A percentile compares a stretch with the other conserved stretches of the same genome.
Evolutionary conservation across 1,284 basidiomycete genomes (phyloP).

Genomic region (Mycosarcoma maydis): DNA sequence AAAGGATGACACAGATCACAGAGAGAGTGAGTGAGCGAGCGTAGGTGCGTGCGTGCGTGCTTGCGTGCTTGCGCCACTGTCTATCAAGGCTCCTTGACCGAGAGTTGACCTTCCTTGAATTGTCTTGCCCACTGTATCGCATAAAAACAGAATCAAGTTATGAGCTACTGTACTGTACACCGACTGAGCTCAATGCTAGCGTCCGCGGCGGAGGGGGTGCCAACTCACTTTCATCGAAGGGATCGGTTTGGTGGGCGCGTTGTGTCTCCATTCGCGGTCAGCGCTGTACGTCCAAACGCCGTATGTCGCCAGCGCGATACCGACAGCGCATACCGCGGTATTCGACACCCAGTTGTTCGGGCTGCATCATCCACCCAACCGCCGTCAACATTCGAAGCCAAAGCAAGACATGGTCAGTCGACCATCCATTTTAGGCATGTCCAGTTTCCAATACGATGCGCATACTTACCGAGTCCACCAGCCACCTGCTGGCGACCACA

Average conservation of each 20-base stretch:
- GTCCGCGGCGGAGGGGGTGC: no score
- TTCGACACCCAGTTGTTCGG: constrained; percentile 71
- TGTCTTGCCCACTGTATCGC: constrained; percentile 61
- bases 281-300: constrained; percentile 71
- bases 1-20: no score
- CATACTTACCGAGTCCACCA: constrained; percentile 70
- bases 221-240: constrained; percentile 58
- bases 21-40: no score
- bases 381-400: no score
- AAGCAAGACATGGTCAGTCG: no score
- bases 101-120: constrained; percentile 63
- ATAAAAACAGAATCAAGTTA: no score
- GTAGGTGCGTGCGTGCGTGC: no score
- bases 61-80: background rate
- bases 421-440: background rate
- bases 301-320: constrained; percentile 69
- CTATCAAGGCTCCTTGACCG: constrained; percentile 58
- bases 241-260: constrained; percentile 59
- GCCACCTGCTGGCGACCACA: constrained; percentile 72
- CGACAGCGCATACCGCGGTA: constrained; percentile 69
- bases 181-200: no score
- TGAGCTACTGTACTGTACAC: no score
- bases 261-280: constrained; percentile 68
- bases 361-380: no score
- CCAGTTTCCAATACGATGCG: background rate